Evolutionary conservation across 495 filamentous ascomycete species (phyloP), one percentile per base, ranked within the genome.

Genomic region (Astrothelium macrocarpum): DNA sequence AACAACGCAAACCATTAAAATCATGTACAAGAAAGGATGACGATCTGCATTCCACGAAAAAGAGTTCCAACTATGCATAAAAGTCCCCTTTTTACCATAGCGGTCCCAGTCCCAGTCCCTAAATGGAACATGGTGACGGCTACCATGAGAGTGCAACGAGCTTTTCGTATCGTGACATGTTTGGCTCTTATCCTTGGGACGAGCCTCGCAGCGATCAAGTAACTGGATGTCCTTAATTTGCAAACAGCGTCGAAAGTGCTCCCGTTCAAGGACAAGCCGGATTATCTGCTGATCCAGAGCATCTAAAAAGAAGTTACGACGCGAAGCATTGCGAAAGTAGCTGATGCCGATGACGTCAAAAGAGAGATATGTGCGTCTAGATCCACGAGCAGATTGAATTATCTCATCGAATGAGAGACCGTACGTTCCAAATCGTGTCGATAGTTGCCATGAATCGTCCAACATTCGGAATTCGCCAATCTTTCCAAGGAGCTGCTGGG

Each of bases 91-190:
- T 16, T 56, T 56, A 16, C 49, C 49, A 56, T n/a, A 29, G 16
- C 11, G 25, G 49, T 56, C 49, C 49, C 49, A 56, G 7, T 56
- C 49, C 49, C 49, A 56, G 20, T 56, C 49, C 49, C 49, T 12
- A 29, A 56, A 56, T 3, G 49, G 29, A 29, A 56, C 49, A 16
- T 29, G 49, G 16, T 56, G n/a, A 29, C 12, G 25, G 25, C 25
- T 16, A 25, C 20, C 11, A 29, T 20, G 29, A 56, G 49, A 56
- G 29, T 56, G 49, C 25, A 56, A 56, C 5, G 49, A 56, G 7
- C 25, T 29, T 25, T 25, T 56, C 2, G 29, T 56, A 29, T 56
- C 20, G 25, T 25, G 49, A 29, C 49, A 56, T n/a, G 49, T 5
- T 3, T 29, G 20, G 5, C 29, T 25, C 49, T 11, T 29, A 29